A percentile compares a stretch with the other conserved stretches of the same genome.
phyloP scores from a whole-genome alignment of 805 yeast genomes.

The Yarrowia porcina region DNA sequence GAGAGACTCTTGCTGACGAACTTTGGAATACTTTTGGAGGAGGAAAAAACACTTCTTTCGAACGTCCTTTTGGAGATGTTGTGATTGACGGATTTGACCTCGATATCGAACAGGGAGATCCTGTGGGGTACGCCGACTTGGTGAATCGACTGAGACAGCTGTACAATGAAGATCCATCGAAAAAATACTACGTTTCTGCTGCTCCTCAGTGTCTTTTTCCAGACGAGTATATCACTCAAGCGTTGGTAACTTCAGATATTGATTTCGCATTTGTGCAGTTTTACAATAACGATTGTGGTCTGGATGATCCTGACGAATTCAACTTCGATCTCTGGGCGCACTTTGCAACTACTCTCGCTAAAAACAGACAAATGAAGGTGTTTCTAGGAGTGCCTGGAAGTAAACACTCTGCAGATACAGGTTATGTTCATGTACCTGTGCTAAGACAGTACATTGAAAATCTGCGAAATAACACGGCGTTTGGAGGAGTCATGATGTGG shows the following conservation, averaged over 20 bases:
- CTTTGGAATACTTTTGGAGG: constrained; percentile 56
- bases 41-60: constrained; percentile 42
- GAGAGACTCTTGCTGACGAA: constrained; percentile 53
- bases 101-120: constrained; percentile 60
- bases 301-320: constrained; percentile 45
- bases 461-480: constrained; percentile 40
- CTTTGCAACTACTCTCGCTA: constrained; percentile 56
- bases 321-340: constrained; percentile 71
- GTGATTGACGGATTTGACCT: constrained; percentile 81
- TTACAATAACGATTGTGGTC: constrained; percentile 77
- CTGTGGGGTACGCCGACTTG: constrained; percentile 64
- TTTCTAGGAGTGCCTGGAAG: constrained; percentile 75
- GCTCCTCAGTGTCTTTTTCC: constrained; percentile 94
- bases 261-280: constrained; percentile 86
- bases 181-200: constrained; percentile 71
- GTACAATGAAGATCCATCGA: constrained; percentile 48
- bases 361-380: constrained; percentile 66
- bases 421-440: constrained; percentile 49
- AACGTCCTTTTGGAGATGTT: constrained; percentile 64
- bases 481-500: constrained; percentile 83
- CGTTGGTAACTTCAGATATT: constrained; percentile 61
- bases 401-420: constrained; percentile 51
- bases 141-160: constrained; percentile 48
- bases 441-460: constrained; percentile 30
- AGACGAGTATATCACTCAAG: constrained; percentile 64